These are phyloP conservation scores for Chaetomium cochliodes DNA, from an alignment of 495 filamentous ascomycete species.

Conservation along the genomic window DNA sequence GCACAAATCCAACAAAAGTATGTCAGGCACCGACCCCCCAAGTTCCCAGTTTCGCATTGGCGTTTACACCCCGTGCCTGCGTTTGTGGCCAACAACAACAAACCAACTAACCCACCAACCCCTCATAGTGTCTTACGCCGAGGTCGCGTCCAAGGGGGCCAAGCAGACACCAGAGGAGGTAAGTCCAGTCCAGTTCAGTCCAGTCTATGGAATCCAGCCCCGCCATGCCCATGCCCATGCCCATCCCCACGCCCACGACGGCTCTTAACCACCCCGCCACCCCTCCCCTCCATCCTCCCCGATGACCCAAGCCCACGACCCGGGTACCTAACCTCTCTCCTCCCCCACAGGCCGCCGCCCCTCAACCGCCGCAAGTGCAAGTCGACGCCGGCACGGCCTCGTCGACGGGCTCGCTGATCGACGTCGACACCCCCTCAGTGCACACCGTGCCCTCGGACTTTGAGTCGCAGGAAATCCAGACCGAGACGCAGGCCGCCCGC, in stretches of 20 bases:
- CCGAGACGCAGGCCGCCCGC: conserved; percentile 68
- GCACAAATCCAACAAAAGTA: conserved; percentile 11
- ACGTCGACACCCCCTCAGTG: conserved; percentile 73
- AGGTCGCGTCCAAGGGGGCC: conserved; percentile 68
- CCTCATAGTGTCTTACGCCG: conserved; percentile 70
- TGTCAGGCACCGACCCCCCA: background rate
- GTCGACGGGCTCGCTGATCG: conserved; percentile 61
- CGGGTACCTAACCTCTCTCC: conserved; percentile 8
- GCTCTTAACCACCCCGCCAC: too few relatives aligned
- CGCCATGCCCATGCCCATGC: background rate
- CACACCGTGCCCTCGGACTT: conserved; percentile 67
- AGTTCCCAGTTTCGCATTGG: background rate
- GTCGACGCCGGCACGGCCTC: conserved; percentile 59
- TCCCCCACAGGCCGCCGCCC: conserved; percentile 56
- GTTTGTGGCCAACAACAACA: too few relatives aligned
- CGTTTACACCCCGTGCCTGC: background rate
- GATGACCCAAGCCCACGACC: background rate
- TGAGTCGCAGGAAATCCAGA: conserved; percentile 62
- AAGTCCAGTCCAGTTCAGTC: conserved; percentile 26
- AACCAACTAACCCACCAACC: background rate
- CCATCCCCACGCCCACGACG: too few relatives aligned
- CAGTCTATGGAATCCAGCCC: too few relatives aligned
- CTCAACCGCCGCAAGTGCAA: conserved; percentile 60
- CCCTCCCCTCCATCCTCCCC: background rate
- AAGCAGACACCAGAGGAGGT: conserved; percentile 72